Conservation (phyloP, 2,329 filamentous ascomycete species). For the Trichoderma lentiforme region DNA sequence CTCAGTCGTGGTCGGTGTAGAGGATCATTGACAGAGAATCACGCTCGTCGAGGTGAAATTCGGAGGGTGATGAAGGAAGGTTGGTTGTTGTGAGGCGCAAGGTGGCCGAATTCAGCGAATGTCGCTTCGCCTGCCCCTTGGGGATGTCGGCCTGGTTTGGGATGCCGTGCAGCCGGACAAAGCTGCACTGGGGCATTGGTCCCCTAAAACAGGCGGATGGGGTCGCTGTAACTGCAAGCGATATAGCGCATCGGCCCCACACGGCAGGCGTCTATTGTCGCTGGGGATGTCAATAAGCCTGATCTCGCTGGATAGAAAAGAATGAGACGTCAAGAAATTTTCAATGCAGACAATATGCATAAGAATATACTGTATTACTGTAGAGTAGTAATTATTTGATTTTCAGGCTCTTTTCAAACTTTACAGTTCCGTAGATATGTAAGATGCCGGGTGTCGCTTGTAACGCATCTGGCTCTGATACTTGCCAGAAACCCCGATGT, state of each 20-base stretch:
- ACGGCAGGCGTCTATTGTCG: conserved; percentile 13
- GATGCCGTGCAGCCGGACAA: not conserved
- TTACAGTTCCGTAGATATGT: not conserved
- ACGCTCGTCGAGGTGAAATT: not conserved
- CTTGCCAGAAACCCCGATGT: not conserved
- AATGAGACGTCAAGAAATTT: not conserved
- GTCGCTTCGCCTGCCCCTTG: not conserved
- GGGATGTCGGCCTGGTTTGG: not conserved
- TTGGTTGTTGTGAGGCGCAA: conserved; percentile 9
- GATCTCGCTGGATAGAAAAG: not conserved
- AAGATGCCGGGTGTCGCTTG: not conserved
- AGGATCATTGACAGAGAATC: conserved; percentile 13
- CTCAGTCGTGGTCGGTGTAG: not conserved
- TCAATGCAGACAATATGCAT: not conserved
- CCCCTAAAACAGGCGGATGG: not conserved
- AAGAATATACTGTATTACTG: too few species aligned
- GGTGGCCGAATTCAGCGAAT: conserved; percentile 18
- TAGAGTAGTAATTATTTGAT: not conserved
- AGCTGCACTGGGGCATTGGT: not conserved
- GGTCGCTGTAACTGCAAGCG: conserved; percentile 13
- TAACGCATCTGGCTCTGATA: not conserved
- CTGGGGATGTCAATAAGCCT: not conserved
- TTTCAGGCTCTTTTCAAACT: not conserved
- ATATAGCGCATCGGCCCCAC: conserved; percentile 14
- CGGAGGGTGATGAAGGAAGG: not conserved